Evolutionary conservation across 2,329 filamentous ascomycete species (phyloP).

Genomic region (Talaromyces sp.): DNA sequence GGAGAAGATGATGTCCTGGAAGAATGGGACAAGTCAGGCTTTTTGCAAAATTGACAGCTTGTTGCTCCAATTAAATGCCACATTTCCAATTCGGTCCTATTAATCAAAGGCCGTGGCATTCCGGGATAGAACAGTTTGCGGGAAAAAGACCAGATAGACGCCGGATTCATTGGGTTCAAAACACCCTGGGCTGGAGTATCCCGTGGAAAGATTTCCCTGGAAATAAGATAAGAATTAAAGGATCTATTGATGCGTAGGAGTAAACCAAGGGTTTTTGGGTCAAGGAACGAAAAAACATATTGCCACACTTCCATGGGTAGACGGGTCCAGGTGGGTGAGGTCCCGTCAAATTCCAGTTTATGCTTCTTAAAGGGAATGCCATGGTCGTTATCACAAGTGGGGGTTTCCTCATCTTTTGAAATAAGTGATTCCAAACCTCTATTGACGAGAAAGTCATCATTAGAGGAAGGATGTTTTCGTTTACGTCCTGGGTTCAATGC

Average conservation of each 20-base stretch:
- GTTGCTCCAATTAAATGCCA: slow-evolving; percentile 62
- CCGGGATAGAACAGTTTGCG: slow-evolving; percentile 60
- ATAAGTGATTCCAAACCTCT: not conserved
- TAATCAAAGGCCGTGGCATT: slow-evolving; percentile 63
- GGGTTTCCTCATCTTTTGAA: not conserved
- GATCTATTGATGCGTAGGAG: slow-evolving; percentile 63
- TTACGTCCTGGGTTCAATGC: slow-evolving; percentile 9
- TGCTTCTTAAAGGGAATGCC: slow-evolving; percentile 1
- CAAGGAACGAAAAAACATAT: slow-evolving; percentile 61
- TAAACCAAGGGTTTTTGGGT: slow-evolving; percentile 58
- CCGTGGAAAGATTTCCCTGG: slow-evolving; percentile 32
- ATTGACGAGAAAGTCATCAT: not conserved
- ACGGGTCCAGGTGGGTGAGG: slow-evolving; percentile 19
- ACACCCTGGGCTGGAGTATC: slow-evolving; percentile 19
- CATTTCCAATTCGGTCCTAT: slow-evolving; percentile 67
- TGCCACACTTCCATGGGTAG: slow-evolving; percentile 65
- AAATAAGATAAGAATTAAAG: slow-evolving; percentile 58
- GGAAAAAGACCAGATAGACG: slow-evolving; percentile 66
- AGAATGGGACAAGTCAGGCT: slow-evolving; percentile 18
- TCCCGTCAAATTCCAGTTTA: not conserved
- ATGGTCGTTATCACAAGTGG: not conserved
- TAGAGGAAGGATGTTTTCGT: slow-evolving; percentile 9
- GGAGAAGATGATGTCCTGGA: slow-evolving; percentile 30
- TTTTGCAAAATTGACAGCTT: slow-evolving; percentile 64
- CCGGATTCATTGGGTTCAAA: slow-evolving; percentile 46